Base-by-base conservation (phyloP, 495 filamentous ascomycete species). In the Podospora pseudoanserina region DNA sequence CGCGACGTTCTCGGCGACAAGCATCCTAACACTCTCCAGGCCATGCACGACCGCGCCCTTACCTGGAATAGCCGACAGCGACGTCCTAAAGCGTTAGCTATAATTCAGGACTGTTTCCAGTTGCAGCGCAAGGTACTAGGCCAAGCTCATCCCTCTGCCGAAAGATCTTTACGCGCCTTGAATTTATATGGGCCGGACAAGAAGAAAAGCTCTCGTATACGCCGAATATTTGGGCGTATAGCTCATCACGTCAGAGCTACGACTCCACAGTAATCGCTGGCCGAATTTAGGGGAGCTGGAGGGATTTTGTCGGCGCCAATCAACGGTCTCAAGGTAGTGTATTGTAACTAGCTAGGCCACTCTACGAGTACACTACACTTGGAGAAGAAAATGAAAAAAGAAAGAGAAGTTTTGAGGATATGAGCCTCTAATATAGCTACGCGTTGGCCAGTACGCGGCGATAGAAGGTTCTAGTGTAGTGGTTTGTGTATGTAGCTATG, bases 11-110 rank as follows among this genome's bases (percentile, higher is more conserved):
- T 20, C 20, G 73, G 78, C 0, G 54, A 69, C 11, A 68, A 76
- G 54, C 75, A 80, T 76, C 74, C 76, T 16, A 18, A 71, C 23
- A 78, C 76, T 44, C 65, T 77, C 19, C 63, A 0, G 15, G 65
- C 56, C 15, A 73, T 78, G 64, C 1, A 30, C 20, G 59, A 72
- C 63, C 70, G 78, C 34, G 78, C 76, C 1, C 44, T 39, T 34
- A 78, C 68, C 55, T 79, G 71, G 61, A 39, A 65, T 44, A 57
- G 54, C 54, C 27, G 16, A 65, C 26, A 59, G 55, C 64, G 64
- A 49, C 56, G 55, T 32, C 11, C 62, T 54, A 3, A 57, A 57
- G 54, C 54, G 20, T 18, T 57, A 23, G 20, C 16, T n/a, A 18
- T 57, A 0, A 57, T 57, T 6, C 54, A 57, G 54, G 54, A 57